These are phyloP conservation scores for Lipomyces kockii DNA, from an alignment of 805 yeast species.

Conservation along the genomic window DNA sequence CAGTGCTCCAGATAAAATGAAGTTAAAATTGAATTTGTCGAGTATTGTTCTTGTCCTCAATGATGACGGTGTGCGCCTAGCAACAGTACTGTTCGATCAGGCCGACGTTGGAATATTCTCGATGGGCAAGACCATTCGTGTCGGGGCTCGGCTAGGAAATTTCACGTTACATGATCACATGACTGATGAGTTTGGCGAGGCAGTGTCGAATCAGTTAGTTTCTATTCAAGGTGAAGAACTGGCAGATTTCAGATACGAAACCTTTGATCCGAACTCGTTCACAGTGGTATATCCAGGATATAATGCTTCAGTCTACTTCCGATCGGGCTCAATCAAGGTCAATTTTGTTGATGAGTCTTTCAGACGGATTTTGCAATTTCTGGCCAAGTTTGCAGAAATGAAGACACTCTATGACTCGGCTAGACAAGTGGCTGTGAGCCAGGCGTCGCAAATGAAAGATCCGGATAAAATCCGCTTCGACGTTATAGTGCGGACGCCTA, in stretches of 20 bases:
- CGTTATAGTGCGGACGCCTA: conserved; percentile 77
- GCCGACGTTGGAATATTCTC: conserved; percentile 70
- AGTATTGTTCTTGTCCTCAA: conserved; percentile 75
- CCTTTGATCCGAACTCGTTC: conserved; percentile 64
- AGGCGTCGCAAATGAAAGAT: conserved; percentile 66
- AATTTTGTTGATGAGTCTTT: conserved; percentile 84
- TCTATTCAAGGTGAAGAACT: conserved; percentile 80
- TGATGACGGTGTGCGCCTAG: conserved; percentile 81
- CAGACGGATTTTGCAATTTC: conserved; percentile 64
- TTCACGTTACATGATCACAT: conserved; percentile 77
- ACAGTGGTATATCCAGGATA: conserved; percentile 45
- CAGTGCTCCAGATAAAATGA: conserved; percentile 49
- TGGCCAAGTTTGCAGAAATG: conserved; percentile 80
- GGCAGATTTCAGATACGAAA: conserved; percentile 83
- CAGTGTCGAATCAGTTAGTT: conserved; percentile 65
- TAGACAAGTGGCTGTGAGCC: conserved; percentile 83
- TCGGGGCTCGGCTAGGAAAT: conserved; percentile 75
- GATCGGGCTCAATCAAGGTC: conserved; percentile 74
- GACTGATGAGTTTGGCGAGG: conserved; percentile 54
- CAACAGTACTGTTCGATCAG: conserved; percentile 73
- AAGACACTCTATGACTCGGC: conserved; percentile 88
- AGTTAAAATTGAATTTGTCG: conserved; percentile 68
- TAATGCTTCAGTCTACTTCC: conserved; percentile 62
- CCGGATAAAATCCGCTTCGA: conserved; percentile 71
- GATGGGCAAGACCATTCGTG: conserved; percentile 76